Conservation (phyloP, 1,284 basidiomycete genomes). For the Cryptococcus amylolentus region DNA sequence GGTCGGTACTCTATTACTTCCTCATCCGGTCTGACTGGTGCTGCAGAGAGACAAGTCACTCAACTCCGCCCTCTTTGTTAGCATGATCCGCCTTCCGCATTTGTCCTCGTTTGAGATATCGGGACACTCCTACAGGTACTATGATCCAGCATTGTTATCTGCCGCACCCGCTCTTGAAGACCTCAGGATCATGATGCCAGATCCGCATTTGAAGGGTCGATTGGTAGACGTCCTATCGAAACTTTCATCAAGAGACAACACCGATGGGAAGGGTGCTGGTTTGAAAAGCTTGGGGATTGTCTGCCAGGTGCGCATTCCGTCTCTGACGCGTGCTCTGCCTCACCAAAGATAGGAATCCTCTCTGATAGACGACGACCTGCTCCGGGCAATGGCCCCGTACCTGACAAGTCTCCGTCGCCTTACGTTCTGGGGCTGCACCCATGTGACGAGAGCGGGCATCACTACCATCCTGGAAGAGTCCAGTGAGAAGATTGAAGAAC, state of each 20-base stretch:
- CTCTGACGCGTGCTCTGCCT: background rate
- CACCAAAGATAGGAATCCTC: slow-evolving; percentile 22
- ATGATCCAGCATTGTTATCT: slow-evolving; percentile 34
- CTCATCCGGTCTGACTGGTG: background rate
- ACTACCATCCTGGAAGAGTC: slow-evolving; percentile 30
- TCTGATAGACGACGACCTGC: slow-evolving; percentile 34
- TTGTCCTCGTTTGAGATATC: slow-evolving; percentile 42
- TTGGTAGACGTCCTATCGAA: slow-evolving; percentile 21
- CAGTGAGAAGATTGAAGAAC: slow-evolving; percentile 29
- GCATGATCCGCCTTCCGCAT: slow-evolving; percentile 22
- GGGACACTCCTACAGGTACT: slow-evolving; percentile 40
- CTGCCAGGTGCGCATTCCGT: slow-evolving; percentile 25
- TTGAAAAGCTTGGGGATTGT: slow-evolving; percentile 40
- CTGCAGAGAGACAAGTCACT: slow-evolving; percentile 43
- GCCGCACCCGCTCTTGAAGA: slow-evolving; percentile 32
- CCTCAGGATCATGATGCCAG: slow-evolving; percentile 46
- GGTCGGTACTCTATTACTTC: slow-evolving; percentile 19
- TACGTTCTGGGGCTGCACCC: slow-evolving; percentile 39
- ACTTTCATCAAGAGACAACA: slow-evolving; percentile 6
- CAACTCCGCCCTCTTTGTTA: slow-evolving; percentile 30
- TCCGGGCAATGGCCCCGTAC: slow-evolving; percentile 28
- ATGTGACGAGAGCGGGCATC: slow-evolving; percentile 34
- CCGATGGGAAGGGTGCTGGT: slow-evolving; percentile 22
- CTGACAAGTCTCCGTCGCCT: slow-evolving; percentile 30
- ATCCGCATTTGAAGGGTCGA: slow-evolving; percentile 25